Conservation (phyloP, 1,139 yeast species). For the Kodamaea arcana region DNA sequence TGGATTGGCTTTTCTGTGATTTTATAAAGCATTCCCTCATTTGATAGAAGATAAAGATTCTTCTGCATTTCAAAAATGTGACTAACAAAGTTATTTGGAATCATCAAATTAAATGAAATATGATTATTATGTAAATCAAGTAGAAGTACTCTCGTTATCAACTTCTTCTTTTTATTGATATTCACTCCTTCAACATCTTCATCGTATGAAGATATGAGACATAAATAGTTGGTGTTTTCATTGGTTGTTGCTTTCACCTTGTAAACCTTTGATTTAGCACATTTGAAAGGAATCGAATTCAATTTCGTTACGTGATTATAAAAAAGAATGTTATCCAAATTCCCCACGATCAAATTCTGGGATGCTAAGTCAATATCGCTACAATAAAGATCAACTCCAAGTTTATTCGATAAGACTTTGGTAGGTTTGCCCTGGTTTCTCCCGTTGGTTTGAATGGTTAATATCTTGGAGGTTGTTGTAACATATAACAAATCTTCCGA, state of each 20-base stretch:
- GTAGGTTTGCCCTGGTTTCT: conserved; percentile 69
- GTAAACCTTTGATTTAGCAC: conserved; percentile 53
- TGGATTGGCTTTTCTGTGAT: conserved; percentile 63
- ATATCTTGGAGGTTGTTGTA: conserved; percentile 64
- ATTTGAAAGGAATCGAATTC: conserved; percentile 54
- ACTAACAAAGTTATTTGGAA: conserved; percentile 59
- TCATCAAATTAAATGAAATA: conserved; percentile 64
- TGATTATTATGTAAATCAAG: conserved; percentile 68
- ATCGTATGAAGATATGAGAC: conserved; percentile 50
- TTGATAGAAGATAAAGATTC: conserved; percentile 53
- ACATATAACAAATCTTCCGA: conserved; percentile 49
- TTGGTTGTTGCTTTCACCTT: conserved; percentile 26
- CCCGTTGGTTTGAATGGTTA: conserved; percentile 77
- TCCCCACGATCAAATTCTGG: conserved; percentile 50
- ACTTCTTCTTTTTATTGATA: conserved; percentile 8
- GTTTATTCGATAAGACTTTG: conserved; percentile 52
- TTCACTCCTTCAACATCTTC: conserved; percentile 14
- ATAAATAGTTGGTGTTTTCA: conserved; percentile 38
- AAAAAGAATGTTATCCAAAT: conserved; percentile 47
- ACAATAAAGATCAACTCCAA: conserved; percentile 75
- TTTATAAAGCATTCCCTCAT: conserved; percentile 72
- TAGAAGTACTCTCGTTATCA: conserved; percentile 51
- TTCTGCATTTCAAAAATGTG: conserved; percentile 53
- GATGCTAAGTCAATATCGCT: conserved; percentile 39
- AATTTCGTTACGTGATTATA: conserved; percentile 55